Evolutionary conservation across 1,284 basidiomycete species (phyloP).

Genomic region (Marasmius sp.): DNA sequence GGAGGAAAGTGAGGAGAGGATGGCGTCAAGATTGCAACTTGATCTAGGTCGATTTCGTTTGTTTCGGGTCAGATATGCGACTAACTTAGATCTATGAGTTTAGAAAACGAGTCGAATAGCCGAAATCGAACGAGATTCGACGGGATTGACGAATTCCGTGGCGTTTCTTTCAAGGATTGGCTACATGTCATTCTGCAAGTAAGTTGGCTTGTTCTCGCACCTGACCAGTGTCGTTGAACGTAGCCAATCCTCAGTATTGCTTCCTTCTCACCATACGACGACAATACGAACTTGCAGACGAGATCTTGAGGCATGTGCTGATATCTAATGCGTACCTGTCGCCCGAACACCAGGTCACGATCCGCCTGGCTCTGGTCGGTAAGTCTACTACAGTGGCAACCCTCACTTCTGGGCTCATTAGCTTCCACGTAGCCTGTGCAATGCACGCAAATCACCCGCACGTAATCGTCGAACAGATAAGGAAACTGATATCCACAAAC

Average conservation of each 20-base stretch:
- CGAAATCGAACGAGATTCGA: conserved; percentile 28
- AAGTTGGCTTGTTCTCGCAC: conserved; percentile 12
- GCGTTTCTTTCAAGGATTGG: conserved; percentile 87
- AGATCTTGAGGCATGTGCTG: conserved; percentile 78
- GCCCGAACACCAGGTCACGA: conserved; percentile 63
- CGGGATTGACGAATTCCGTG: conserved; percentile 70
- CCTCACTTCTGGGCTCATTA: neutral
- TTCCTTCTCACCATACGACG: conserved; percentile 74
- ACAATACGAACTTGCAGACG: conserved; percentile 70
- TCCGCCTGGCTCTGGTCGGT: conserved; percentile 76
- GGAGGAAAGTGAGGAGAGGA: conserved; percentile 68
- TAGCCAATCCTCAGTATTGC: conserved; percentile 61
- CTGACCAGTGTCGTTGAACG: neutral
- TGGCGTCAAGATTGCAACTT: conserved; percentile 75
- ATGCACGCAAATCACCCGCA: conserved; percentile 55
- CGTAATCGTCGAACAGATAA: conserved; percentile 66
- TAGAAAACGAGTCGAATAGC: conserved; percentile 45
- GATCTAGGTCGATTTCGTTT: conserved; percentile 54
- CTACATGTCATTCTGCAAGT: conserved; percentile 84
- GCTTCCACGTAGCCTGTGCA: conserved; percentile 59
- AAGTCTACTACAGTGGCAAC: conserved; percentile 25
- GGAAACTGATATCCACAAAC: conserved; percentile 68
- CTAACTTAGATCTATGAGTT: neutral
- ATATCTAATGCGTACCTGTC: conserved; percentile 77
- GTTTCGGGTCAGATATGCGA: neutral